Percentiles rank a stretch among this genome's conserved stretches.
Evolutionary conservation across 2,329 filamentous ascomycete species (phyloP).

Genomic region (Beauveria caledonica): DNA sequence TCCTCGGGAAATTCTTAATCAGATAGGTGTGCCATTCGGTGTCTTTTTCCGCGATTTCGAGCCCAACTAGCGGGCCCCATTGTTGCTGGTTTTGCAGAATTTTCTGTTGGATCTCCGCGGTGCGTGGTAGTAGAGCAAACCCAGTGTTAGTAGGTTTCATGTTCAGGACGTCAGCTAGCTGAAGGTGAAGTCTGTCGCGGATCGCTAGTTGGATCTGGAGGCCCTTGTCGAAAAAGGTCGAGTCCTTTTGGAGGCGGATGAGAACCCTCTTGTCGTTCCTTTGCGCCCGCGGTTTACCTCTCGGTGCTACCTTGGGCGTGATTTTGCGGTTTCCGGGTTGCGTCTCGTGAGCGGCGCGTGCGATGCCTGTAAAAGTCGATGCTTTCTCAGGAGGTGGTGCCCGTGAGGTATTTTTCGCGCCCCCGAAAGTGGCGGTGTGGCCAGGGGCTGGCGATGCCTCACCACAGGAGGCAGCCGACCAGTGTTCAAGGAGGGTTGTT

Average conservation of each 20-base stretch:
- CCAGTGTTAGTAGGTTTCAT: background rate
- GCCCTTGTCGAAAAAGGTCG: background rate
- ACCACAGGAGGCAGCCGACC: background rate
- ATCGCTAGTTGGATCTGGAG: background rate
- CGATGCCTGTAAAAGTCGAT: background rate
- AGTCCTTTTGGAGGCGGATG: background rate
- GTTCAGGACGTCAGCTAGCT: background rate
- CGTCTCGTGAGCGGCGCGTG: background rate
- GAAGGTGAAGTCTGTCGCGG: background rate
- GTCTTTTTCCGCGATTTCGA: background rate
- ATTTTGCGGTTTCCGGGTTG: background rate
- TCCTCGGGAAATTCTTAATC: conserved; percentile 2
- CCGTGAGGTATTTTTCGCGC: background rate
- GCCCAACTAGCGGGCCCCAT: background rate
- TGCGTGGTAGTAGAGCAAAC: background rate
- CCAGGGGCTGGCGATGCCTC: background rate
- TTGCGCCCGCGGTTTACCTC: too few relatives aligned
- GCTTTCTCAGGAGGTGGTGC: background rate
- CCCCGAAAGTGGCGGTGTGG: background rate
- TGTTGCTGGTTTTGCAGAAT: background rate
- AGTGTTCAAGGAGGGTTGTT: background rate
- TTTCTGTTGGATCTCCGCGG: background rate
- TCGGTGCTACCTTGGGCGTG: background rate
- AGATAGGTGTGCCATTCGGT: conserved; percentile 3
- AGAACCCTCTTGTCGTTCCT: background rate